phyloP scores from a whole-genome alignment of 306 rosid species.

The Corylus heterophylla region DNA sequence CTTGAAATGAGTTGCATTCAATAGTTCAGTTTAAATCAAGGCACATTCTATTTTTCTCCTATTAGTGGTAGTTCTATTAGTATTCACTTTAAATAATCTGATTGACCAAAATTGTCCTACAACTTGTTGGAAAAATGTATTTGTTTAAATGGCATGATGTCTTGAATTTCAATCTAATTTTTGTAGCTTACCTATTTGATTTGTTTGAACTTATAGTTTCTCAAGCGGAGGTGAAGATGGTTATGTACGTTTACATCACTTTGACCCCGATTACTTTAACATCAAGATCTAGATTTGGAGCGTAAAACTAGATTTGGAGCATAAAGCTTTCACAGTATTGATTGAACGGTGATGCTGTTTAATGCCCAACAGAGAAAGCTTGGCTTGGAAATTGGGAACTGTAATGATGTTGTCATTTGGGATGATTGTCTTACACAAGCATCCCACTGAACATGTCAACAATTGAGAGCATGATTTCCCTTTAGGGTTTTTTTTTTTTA shows the following conservation, averaged over 20 bases:
- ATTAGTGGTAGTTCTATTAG: background rate
- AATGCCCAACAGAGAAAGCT: too few relatives aligned
- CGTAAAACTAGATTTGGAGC: conserved; percentile 29
- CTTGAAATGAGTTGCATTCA: background rate
- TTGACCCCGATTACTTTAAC: conserved; percentile 86
- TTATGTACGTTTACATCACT: conserved; percentile 86
- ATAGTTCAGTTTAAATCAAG: background rate
- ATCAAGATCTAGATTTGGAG: conserved; percentile 61
- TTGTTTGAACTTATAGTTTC: conserved; percentile 49
- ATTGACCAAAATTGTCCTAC: background rate
- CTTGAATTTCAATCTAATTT: background rate
- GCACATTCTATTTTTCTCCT: background rate
- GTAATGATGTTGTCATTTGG: too few relatives aligned
- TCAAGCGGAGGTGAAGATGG: conserved; percentile 99
- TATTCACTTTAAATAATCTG: background rate
- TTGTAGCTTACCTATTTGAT: background rate
- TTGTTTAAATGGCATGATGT: background rate
- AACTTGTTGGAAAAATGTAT: too few relatives aligned
- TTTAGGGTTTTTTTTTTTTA: too few relatives aligned
- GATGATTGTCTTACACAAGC: too few relatives aligned
- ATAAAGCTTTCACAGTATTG: background rate
- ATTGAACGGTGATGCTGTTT: too few relatives aligned
- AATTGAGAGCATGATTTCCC: too few relatives aligned
- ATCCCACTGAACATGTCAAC: too few relatives aligned
- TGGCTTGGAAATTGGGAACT: too few relatives aligned